These are phyloP conservation scores for Lactarius akahatsu DNA, from an alignment of 768 basidiomycete genomes.

Conservation along the genomic window DNA sequence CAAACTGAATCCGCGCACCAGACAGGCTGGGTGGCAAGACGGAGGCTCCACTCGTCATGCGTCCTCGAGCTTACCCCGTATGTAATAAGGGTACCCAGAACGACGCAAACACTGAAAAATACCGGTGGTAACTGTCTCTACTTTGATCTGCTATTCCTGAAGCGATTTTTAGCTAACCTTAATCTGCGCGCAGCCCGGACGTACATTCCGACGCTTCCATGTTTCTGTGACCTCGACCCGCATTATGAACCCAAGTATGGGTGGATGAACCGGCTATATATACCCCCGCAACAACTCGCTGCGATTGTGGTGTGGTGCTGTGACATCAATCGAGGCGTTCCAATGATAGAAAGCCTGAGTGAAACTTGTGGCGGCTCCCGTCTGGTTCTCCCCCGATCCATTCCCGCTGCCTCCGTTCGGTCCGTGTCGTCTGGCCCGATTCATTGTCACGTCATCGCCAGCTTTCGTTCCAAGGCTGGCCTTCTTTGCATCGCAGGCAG, in stretches of 20 bases:
- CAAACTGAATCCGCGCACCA: background rate
- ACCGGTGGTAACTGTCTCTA: background rate
- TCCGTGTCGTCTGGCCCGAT: background rate
- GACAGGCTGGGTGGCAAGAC: background rate
- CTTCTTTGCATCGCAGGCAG: background rate
- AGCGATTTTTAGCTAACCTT: background rate
- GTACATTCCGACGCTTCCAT: background rate
- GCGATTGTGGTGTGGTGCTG: background rate
- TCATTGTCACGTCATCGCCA: background rate
- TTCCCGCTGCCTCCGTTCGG: background rate
- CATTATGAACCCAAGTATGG: background rate
- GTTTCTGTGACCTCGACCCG: background rate
- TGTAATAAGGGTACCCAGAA: background rate
- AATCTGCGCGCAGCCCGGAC: background rate
- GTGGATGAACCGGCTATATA: background rate
- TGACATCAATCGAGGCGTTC: background rate
- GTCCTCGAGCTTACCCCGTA: background rate
- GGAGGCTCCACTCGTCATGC: background rate
- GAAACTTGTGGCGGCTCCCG: background rate
- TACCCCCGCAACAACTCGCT: background rate
- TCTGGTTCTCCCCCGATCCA: background rate
- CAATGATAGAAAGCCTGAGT: background rate
- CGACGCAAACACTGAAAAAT: background rate
- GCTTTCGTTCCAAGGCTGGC: no score
- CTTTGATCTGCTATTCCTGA: background rate